Conservation (phyloP, 2,329 filamentous ascomycete genomes). For the Aschersonia sp. region DNA sequence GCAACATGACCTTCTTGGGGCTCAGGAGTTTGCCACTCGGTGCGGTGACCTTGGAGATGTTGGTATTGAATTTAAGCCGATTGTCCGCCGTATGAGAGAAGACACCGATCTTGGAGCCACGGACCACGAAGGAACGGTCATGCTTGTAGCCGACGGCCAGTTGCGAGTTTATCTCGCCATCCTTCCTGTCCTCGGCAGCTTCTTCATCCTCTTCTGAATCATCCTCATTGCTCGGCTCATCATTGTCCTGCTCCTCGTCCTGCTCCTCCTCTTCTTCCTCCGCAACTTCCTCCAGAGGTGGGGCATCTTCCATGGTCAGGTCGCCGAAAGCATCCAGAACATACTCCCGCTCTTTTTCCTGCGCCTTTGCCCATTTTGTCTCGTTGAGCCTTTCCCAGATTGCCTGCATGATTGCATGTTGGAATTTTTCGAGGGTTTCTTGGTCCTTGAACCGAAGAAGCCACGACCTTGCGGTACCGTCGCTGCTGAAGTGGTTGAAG, state of each 20-base stretch:
- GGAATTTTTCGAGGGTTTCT: slow-evolving; percentile 67
- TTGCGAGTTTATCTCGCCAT: slow-evolving; percentile 79
- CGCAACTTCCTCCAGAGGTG: slow-evolving; percentile 26
- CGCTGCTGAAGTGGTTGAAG: slow-evolving; percentile 87
- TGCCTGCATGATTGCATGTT: slow-evolving; percentile 87
- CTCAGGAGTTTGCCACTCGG: slow-evolving; percentile 77
- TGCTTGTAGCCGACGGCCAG: slow-evolving; percentile 95
- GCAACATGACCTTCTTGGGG: slow-evolving; percentile 93
- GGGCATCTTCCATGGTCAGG: slow-evolving; percentile 72
- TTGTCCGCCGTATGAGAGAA: slow-evolving; percentile 95
- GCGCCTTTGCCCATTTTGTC: slow-evolving; percentile 84
- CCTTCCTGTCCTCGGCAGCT: slow-evolving; percentile 58
- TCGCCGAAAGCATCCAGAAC: slow-evolving; percentile 93
- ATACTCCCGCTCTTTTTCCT: slow-evolving; percentile 86
- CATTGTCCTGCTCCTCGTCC: slow-evolving; percentile 43
- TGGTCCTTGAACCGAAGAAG: slow-evolving; percentile 83
- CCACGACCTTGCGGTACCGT: slow-evolving; percentile 91
- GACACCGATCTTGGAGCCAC: slow-evolving; percentile 94
- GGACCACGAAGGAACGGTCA: slow-evolving; percentile 90
- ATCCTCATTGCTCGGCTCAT: slow-evolving; percentile 54
- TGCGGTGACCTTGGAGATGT: slow-evolving; percentile 89
- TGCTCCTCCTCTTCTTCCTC: slow-evolving; percentile 40
- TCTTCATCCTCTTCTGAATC: slow-evolving; percentile 54
- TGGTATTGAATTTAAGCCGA: slow-evolving; percentile 88
- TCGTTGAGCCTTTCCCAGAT: slow-evolving; percentile 95